A percentile compares a stretch with the other conserved stretches of the same genome.
Evolutionary conservation across 768 basidiomycete genomes (phyloP).

Genomic region (Rhizopogon vinicolor): DNA sequence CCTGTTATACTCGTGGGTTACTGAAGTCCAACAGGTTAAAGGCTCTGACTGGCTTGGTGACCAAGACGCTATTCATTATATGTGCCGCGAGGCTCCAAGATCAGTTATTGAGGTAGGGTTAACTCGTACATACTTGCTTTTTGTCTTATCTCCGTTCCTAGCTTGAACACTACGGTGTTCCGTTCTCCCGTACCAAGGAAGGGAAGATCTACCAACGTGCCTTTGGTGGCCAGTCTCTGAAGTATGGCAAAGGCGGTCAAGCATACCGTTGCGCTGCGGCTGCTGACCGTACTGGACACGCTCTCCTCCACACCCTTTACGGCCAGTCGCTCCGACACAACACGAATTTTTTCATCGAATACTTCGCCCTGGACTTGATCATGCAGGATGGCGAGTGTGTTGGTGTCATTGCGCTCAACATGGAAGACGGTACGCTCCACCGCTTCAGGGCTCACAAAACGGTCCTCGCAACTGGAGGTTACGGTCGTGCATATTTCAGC

Average conservation of each 20-base stretch:
- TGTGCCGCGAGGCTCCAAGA: slow-evolving; percentile 95
- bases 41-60: slow-evolving; percentile 99
- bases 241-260: slow-evolving; percentile 97
- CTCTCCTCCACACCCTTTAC: slow-evolving; percentile 96
- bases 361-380: slow-evolving; percentile 97
- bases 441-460: slow-evolving; percentile 99
- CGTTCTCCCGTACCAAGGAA: slow-evolving; percentile 97
- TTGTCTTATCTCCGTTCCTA: slow-evolving; percentile 26
- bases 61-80: slow-evolving; percentile 99
- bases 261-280: slow-evolving; percentile 99
- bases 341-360: slow-evolving; percentile 99
- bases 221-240: slow-evolving; percentile 95
- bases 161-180: slow-evolving; percentile 98
- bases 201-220: slow-evolving; percentile 99
- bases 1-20: slow-evolving; percentile 2
- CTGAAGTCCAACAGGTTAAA: slow-evolving; percentile 66
- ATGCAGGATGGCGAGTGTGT: slow-evolving; percentile 99
- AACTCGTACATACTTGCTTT: neutral
- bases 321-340: slow-evolving; percentile 98
- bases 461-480: slow-evolving; percentile 96
- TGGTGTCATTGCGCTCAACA: slow-evolving; percentile 97
- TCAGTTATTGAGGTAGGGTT: slow-evolving; percentile 81
- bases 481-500: slow-evolving; percentile 96
- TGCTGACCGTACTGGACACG: slow-evolving; percentile 98
- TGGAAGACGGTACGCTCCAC: slow-evolving; percentile 99